Percentiles rank a stretch among this genome's conserved stretches.
Conservation (phyloP, 495 filamentous ascomycete genomes). For the Trichoderma erinaceum region DNA sequence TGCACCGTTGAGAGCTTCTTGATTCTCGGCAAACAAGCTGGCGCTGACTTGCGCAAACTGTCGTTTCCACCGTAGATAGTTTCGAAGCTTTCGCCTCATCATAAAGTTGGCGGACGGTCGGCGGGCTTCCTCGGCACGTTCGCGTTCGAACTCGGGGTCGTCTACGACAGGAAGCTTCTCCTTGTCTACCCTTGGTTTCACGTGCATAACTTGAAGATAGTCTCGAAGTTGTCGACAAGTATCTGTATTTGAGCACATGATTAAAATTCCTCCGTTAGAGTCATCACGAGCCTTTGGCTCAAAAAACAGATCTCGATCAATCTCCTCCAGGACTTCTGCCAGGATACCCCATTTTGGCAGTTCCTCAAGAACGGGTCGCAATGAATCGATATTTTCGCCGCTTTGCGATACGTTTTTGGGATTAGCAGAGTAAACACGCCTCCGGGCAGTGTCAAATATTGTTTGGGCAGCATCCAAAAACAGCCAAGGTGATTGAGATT, state of each 20-base stretch:
- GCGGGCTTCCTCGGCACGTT: slow-evolving; percentile 41
- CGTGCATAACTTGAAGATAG: slow-evolving; percentile 85
- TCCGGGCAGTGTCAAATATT: slow-evolving; percentile 86
- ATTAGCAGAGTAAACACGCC: slow-evolving; percentile 68
- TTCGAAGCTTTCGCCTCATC: slow-evolving; percentile 80
- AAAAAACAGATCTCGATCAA: slow-evolving; percentile 84
- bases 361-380: slow-evolving; percentile 89
- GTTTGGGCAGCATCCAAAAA: slow-evolving; percentile 93
- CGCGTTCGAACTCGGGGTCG: slow-evolving; percentile 12
- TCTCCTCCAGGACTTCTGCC: slow-evolving; percentile 83
- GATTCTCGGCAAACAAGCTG: slow-evolving; percentile 66
- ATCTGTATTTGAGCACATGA: slow-evolving; percentile 89
- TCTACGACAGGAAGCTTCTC: slow-evolving; percentile 27
- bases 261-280: slow-evolving; percentile 81
- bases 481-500: slow-evolving; percentile 91
- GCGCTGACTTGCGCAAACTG: slow-evolving; percentile 80
- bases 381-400: slow-evolving; percentile 49
- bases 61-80: slow-evolving; percentile 88
- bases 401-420: slow-evolving; percentile 24
- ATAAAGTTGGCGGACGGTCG: slow-evolving; percentile 73
- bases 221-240: slow-evolving; percentile 88
- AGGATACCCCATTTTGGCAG: slow-evolving; percentile 89
- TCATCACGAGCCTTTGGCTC: slow-evolving; percentile 70
- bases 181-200: slow-evolving; percentile 48
- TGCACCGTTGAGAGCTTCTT: slow-evolving; percentile 66